These are phyloP conservation scores for Sinapis alba DNA, from an alignment of 441 rosid species.

Conservation along the genomic window DNA sequence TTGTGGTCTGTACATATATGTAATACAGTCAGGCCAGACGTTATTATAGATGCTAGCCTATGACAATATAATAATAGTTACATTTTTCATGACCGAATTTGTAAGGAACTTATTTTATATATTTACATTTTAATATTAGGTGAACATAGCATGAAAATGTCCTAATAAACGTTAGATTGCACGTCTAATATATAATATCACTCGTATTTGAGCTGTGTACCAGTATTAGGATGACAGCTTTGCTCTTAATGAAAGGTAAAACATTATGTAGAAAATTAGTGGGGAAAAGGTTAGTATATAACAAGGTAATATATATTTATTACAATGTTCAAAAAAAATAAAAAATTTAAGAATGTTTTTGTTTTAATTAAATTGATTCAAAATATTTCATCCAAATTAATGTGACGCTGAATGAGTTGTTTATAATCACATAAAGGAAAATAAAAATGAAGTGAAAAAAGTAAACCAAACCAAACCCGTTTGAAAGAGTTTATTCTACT, in stretches of 20 bases:
- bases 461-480: not conserved
- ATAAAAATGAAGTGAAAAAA: not conserved
- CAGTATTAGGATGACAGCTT: not conserved
- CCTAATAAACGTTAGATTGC: not conserved
- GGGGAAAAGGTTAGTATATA: not conserved
- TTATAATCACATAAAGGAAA: not conserved
- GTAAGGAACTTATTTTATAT: not conserved
- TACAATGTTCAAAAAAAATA: too few relatives aligned
- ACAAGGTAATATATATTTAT: not conserved
- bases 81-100: not conserved
- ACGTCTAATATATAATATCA: not conserved
- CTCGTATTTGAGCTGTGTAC: not conserved
- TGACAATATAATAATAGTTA: not conserved
- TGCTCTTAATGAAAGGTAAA: not conserved
- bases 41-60: too few relatives aligned
- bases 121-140: not conserved
- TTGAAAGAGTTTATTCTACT: conserved; percentile 13
- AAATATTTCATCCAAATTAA: not conserved
- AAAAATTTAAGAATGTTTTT: not conserved
- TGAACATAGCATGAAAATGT: not conserved
- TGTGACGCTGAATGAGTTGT: conserved; percentile 15
- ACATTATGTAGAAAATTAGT: not conserved
- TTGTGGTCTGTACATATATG: not conserved
- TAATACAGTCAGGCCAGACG: not conserved
- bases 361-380: not conserved